Conservation (phyloP, 176 grass and related monocot species). For the bread wheat (Triticum aestivum) region DNA sequence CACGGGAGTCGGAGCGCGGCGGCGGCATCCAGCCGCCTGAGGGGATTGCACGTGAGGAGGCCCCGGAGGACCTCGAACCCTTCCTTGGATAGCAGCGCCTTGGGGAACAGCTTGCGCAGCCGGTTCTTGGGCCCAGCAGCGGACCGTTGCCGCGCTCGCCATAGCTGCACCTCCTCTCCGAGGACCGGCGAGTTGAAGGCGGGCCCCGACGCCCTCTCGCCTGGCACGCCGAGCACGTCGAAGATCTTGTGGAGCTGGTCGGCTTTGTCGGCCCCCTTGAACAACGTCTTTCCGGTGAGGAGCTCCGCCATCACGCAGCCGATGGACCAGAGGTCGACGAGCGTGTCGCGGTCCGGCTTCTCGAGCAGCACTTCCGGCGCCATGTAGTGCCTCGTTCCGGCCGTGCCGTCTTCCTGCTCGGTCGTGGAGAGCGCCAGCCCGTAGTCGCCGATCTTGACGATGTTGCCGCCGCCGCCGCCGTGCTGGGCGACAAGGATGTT, state of each 20-base stretch:
- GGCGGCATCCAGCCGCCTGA: background rate
- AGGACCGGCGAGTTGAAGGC: background rate
- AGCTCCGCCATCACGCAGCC: background rate
- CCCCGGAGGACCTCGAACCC: background rate
- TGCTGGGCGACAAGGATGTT: background rate
- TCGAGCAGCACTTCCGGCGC: background rate
- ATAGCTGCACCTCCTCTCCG: no score
- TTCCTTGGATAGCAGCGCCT: background rate
- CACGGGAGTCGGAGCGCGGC: background rate
- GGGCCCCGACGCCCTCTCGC: background rate
- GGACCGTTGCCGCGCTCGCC: no score
- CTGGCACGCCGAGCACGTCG: background rate
- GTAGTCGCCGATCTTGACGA: slow-evolving; percentile 16
- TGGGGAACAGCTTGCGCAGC: background rate
- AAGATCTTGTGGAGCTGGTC: background rate
- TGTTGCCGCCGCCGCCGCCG: background rate
- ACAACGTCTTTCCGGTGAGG: background rate
- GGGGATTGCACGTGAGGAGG: background rate
- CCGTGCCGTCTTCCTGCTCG: background rate
- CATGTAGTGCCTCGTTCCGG: background rate
- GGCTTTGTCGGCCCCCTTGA: background rate
- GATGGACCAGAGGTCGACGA: background rate
- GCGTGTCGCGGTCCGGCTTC: background rate
- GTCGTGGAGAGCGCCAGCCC: background rate
- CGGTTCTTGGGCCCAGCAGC: background rate